These are phyloP conservation scores for Pluteus cervinus DNA, from an alignment of 768 basidiomycete species.

Conservation along the genomic window DNA sequence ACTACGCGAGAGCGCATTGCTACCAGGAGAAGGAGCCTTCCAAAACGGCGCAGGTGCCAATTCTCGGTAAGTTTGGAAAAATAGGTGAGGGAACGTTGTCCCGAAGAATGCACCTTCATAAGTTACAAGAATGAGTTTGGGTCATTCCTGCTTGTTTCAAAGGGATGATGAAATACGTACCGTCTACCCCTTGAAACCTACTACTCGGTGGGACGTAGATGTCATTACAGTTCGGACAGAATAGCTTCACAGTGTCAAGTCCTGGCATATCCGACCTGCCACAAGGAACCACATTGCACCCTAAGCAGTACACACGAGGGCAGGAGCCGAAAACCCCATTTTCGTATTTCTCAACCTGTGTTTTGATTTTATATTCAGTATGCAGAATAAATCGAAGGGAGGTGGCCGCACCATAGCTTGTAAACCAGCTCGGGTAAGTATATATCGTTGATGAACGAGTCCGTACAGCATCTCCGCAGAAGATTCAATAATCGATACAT, in stretches of 20 bases:
- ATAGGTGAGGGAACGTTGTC: slow-evolving; percentile 96
- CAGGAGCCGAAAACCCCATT: slow-evolving; percentile 86
- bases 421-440: slow-evolving; percentile 89
- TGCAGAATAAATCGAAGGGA: slow-evolving; percentile 8
- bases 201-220: slow-evolving; percentile 94
- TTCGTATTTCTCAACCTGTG: slow-evolving; percentile 94
- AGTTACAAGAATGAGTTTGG: slow-evolving; percentile 8
- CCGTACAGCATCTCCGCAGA: slow-evolving; percentile 97
- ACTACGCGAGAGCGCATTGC: slow-evolving; percentile 51
- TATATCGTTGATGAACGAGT: slow-evolving; percentile 95
- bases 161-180: slow-evolving; percentile 35
- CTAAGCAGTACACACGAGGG: slow-evolving; percentile 91
- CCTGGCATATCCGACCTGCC: slow-evolving; percentile 95
- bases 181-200: slow-evolving; percentile 93
- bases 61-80: slow-evolving; percentile 97
- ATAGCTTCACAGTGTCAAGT: slow-evolving; percentile 95
- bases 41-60: slow-evolving; percentile 92
- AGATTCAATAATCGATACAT: slow-evolving; percentile 97
- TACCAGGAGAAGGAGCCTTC: slow-evolving; percentile 57
- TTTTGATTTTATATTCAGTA: slow-evolving; percentile 9
- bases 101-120: slow-evolving; percentile 93
- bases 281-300: slow-evolving; percentile 87
- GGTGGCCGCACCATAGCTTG: slow-evolving; percentile 78
- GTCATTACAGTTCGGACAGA: slow-evolving; percentile 97
- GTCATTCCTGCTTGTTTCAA: slow-evolving; percentile 1